Evolutionary conservation across 768 basidiomycete species (phyloP).

Genomic region (Russula vinacea): DNA sequence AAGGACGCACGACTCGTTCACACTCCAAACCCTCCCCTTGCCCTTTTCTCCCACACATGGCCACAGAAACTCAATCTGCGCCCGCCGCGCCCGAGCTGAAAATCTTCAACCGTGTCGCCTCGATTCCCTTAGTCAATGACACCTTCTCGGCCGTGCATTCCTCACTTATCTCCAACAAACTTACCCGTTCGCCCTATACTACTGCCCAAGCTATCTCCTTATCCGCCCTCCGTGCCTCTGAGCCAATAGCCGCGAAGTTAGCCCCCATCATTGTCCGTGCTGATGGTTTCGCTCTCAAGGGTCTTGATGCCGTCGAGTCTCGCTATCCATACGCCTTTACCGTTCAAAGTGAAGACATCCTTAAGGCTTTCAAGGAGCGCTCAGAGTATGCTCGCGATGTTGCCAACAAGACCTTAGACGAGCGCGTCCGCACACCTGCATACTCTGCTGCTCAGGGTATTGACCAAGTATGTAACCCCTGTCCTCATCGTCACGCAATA

Average conservation of each 20-base stretch:
- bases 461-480: conserved; percentile 54
- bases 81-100: conserved; percentile 53
- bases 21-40: no score
- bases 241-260: conserved; percentile 61
- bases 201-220: conserved; percentile 59
- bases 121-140: conserved; percentile 70
- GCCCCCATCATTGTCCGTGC: conserved; percentile 63
- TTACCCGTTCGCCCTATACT: conserved; percentile 62
- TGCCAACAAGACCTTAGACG: conserved; percentile 64
- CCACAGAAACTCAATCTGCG: conserved; percentile 37
- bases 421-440: conserved; percentile 61
- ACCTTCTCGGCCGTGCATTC: conserved; percentile 57
- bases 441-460: conserved; percentile 60
- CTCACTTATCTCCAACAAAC: conserved; percentile 55
- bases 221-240: conserved; percentile 44
- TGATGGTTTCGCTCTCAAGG: conserved; percentile 69
- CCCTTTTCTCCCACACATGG: conserved; percentile 35
- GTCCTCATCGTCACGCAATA: conserved; percentile 9
- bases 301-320: conserved; percentile 67
- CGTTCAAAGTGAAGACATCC: conserved; percentile 68
- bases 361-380: conserved; percentile 53
- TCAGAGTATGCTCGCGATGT: conserved; percentile 54
- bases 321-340: conserved; percentile 76
- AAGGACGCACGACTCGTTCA: neutral
- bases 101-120: conserved; percentile 58